phyloP scores from a whole-genome alignment of 768 basidiomycete species.

The Psilocybe cubensis region DNA sequence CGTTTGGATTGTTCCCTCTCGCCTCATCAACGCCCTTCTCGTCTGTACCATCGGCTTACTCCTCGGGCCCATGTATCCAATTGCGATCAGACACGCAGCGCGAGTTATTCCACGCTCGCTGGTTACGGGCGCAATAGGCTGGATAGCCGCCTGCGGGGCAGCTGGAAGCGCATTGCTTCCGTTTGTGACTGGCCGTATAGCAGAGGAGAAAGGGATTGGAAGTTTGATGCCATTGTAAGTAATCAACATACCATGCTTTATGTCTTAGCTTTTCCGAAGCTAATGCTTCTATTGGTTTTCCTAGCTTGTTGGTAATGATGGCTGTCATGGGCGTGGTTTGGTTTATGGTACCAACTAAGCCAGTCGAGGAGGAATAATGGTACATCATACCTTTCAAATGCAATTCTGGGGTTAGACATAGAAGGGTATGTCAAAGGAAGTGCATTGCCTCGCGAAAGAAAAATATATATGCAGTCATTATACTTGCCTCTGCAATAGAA shows the following conservation, averaged over 20 bases:
- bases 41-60: slow-evolving; percentile 65
- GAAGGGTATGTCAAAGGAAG: too few relatives aligned
- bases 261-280: neutral
- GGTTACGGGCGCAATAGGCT: slow-evolving; percentile 62
- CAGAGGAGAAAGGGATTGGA: slow-evolving; percentile 58
- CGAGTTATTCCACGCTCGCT: slow-evolving; percentile 71
- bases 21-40: slow-evolving; percentile 62
- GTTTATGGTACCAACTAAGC: slow-evolving; percentile 44
- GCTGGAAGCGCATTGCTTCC: slow-evolving; percentile 71
- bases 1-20: slow-evolving; percentile 32
- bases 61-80: slow-evolving; percentile 73
- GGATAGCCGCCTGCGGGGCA: slow-evolving; percentile 67
- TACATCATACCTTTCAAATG: too few relatives aligned
- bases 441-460: too few relatives aligned
- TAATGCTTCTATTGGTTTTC: neutral
- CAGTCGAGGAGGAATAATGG: too few relatives aligned
- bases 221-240: slow-evolving; percentile 63
- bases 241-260: neutral
- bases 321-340: slow-evolving; percentile 53
- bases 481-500: too few relatives aligned
- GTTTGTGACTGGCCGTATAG: slow-evolving; percentile 69
- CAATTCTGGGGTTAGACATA: too few relatives aligned
- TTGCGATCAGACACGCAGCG: slow-evolving; percentile 68
- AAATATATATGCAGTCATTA: too few relatives aligned
- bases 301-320: slow-evolving; percentile 63